These are phyloP conservation scores for Chrysoporthe austroafricana DNA, from an alignment of 2,329 filamentous ascomycete species.

Conservation along the genomic window DNA sequence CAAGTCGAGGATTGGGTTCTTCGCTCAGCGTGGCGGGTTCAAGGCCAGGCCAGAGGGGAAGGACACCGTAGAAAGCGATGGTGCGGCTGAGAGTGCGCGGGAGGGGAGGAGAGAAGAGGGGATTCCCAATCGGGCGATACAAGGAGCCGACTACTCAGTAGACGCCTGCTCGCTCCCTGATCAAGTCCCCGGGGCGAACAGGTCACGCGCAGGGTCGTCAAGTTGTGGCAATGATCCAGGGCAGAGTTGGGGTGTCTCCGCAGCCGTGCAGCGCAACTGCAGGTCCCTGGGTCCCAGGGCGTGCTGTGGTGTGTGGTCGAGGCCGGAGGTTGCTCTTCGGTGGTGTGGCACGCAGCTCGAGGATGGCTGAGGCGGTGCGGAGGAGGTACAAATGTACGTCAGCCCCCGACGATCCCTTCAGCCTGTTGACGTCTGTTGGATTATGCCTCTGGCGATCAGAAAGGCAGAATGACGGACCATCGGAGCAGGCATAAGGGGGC, in stretches of 20 bases:
- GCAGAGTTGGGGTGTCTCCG: constrained; percentile 11
- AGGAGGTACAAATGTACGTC: constrained; percentile 8
- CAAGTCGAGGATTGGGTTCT: not conserved
- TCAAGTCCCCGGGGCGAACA: not conserved
- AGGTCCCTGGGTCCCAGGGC: not conserved
- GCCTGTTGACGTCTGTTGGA: constrained; percentile 6
- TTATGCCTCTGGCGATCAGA: not conserved
- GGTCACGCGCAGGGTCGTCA: constrained; percentile 1
- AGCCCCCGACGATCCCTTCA: constrained; percentile 6
- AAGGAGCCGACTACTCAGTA: not conserved
- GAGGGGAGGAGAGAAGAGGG: not conserved
- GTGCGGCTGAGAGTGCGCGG: not conserved
- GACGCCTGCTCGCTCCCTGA: not conserved
- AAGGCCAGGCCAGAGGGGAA: not conserved
- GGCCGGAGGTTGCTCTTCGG: not conserved
- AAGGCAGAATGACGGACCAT: not conserved
- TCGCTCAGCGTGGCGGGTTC: not conserved
- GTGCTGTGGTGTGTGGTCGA: not conserved
- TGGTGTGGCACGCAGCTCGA: not conserved
- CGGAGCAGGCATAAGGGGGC: not conserved
- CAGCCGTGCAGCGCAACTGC: not conserved
- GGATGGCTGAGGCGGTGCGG: not conserved
- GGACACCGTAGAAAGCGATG: not conserved
- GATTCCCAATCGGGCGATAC: constrained; percentile 9
- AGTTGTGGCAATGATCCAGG: not conserved